Percentiles rank a stretch among this genome's conserved stretches.
Evolutionary conservation across 768 basidiomycete species (phyloP).

Genomic region (Lentinula guzmanii): DNA sequence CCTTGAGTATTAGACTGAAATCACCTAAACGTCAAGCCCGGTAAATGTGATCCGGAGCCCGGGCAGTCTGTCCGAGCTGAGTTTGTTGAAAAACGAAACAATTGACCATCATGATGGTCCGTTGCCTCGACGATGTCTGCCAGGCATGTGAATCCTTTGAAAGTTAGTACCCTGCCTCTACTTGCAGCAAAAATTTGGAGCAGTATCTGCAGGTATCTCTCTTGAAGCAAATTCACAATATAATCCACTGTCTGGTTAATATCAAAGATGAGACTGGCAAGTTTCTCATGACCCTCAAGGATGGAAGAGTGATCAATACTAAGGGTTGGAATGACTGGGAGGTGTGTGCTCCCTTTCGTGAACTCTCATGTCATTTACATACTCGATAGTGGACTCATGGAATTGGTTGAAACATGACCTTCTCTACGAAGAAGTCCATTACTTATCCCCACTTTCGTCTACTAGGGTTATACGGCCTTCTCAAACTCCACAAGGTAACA

Average conservation of each 20-base stretch:
- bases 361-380: neutral
- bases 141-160: slow-evolving; percentile 25
- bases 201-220: slow-evolving; percentile 7
- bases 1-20: no score
- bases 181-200: neutral
- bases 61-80: no score
- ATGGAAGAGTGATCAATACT: slow-evolving; percentile 49
- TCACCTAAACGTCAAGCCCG: no score
- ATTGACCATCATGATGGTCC: neutral
- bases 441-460: neutral
- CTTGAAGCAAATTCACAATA: slow-evolving; percentile 23
- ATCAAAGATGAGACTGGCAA: slow-evolving; percentile 49
- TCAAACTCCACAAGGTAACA: slow-evolving; percentile 35
- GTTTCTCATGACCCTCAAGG: slow-evolving; percentile 40
- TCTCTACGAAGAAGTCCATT: neutral
- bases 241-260: slow-evolving; percentile 40
- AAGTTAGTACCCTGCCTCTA: slow-evolving; percentile 7
- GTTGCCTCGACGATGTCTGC: slow-evolving; percentile 19
- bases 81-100: no score
- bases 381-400: slow-evolving; percentile 36
- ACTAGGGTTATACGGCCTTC: slow-evolving; percentile 33
- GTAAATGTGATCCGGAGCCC: no score
- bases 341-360: slow-evolving; percentile 15
- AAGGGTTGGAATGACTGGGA: slow-evolving; percentile 59
- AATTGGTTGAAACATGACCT: slow-evolving; percentile 20